These are phyloP conservation scores for Colletotrichum orbiculare DNA, from an alignment of 2,329 filamentous ascomycete species.

Conservation along the genomic window DNA sequence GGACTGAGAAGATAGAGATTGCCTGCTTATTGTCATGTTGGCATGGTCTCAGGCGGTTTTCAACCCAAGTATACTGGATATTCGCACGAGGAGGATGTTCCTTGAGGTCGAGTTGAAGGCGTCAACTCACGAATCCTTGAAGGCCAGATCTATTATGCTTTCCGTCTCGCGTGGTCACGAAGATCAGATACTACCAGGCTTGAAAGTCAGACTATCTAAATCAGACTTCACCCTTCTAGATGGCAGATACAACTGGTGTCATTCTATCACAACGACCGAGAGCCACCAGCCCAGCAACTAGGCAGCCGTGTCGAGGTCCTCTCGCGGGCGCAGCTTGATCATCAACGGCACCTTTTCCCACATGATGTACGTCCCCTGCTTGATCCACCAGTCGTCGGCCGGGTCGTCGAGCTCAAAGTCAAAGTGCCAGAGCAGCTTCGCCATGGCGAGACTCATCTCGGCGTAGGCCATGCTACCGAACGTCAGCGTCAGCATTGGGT, in stretches of 20 bases:
- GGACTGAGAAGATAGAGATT: too few species aligned
- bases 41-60: too few species aligned
- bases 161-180: background rate
- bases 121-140: too few species aligned
- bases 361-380: constrained; percentile 18
- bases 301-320: background rate
- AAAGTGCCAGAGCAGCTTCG: constrained; percentile 57
- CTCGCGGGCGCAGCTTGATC: constrained; percentile 6
- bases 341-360: constrained; percentile 22
- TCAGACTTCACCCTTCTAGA: background rate
- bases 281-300: background rate
- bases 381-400: constrained; percentile 48
- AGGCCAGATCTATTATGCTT: background rate
- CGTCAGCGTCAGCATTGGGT: background rate
- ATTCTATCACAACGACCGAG: background rate
- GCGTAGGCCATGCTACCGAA: constrained; percentile 52
- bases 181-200: too few species aligned
- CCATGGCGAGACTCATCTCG: constrained; percentile 60
- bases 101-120: too few species aligned
- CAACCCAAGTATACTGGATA: too few species aligned
- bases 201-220: too few species aligned
- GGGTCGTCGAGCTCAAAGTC: constrained; percentile 52
- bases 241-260: background rate
- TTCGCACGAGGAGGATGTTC: too few species aligned
- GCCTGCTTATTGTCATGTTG: too few species aligned